These are phyloP conservation scores for Yarrowia sp. DNA, from an alignment of 805 yeast genomes.

Conservation along the genomic window DNA sequence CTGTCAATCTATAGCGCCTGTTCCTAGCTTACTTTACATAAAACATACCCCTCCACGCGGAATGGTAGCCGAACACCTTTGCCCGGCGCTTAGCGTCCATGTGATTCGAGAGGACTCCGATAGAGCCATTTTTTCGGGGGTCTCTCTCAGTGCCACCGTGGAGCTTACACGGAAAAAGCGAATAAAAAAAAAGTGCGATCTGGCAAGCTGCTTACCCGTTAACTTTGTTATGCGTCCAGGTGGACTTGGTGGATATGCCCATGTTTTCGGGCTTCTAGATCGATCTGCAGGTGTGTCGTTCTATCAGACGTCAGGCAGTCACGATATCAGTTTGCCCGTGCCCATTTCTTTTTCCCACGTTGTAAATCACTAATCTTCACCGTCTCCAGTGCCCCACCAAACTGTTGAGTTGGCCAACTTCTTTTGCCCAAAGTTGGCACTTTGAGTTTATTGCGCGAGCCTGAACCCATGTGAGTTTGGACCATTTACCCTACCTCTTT, in stretches of 20 bases:
- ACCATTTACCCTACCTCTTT: neutral
- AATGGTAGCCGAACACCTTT: neutral
- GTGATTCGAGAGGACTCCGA: neutral
- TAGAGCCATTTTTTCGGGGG: neutral
- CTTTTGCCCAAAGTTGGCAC: no score
- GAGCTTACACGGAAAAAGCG: slow-evolving; percentile 2
- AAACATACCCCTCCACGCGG: neutral
- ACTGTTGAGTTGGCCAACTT: neutral
- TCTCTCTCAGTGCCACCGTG: neutral
- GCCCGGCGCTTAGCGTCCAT: neutral
- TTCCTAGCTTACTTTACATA: neutral
- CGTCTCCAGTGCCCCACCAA: no score
- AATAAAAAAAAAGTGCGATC: neutral
- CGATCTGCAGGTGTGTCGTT: no score
- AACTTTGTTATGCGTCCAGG: neutral
- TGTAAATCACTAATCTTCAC: no score
- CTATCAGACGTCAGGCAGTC: no score
- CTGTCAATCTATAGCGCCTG: neutral
- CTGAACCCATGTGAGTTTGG: neutral
- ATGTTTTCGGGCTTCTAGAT: no score
- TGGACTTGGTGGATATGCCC: neutral
- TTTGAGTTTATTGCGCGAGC: neutral
- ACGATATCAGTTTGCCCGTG: no score
- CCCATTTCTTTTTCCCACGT: no score
- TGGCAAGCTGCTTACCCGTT: slow-evolving; percentile 18